A percentile compares a stretch with the other conserved stretches of the same genome.
These are phyloP conservation scores for Naganishia sp. DNA, from an alignment of 1,284 basidiomycete species.

Conservation along the genomic window DNA sequence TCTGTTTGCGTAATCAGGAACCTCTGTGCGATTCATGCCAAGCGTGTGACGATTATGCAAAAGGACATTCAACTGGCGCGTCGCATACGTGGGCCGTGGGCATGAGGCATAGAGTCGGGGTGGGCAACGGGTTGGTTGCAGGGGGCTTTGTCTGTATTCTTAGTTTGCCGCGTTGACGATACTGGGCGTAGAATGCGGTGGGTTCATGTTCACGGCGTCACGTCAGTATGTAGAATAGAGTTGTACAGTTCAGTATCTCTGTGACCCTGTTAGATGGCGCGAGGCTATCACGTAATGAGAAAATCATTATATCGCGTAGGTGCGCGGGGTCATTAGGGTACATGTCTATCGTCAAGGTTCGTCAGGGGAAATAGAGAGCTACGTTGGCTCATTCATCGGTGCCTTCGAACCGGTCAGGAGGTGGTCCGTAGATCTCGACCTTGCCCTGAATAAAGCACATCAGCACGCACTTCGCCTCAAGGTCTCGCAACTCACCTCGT, in stretches of 20 bases:
- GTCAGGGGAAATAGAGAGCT: neutral
- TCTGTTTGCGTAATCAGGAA: constrained; percentile 57
- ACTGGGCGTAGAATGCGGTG: neutral
- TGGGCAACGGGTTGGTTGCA: neutral
- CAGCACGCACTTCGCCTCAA: neutral
- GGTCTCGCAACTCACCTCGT: constrained; percentile 51
- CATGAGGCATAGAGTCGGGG: constrained; percentile 41
- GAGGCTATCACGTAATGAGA: neutral
- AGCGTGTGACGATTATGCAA: constrained; percentile 98
- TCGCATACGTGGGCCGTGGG: constrained; percentile 85
- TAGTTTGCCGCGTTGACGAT: neutral
- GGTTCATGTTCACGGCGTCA: neutral
- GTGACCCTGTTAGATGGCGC: neutral
- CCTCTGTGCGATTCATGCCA: constrained; percentile 94
- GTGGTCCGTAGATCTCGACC: constrained; percentile 60
- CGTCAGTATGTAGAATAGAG: constrained; percentile 4
- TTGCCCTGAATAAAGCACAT: constrained; percentile 56
- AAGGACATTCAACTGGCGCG: constrained; percentile 94
- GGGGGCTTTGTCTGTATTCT: neutral
- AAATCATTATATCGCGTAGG: neutral
- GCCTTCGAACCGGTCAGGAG: constrained; percentile 39
- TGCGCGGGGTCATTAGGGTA: neutral
- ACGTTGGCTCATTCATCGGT: constrained; percentile 22
- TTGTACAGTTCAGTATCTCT: neutral
- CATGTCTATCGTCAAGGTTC: constrained; percentile 7